Evolutionary conservation across 2,329 filamentous ascomycete species (phyloP), one percentile per base, ranked within the genome.

Genomic region (Arthrinium puccinioides): DNA sequence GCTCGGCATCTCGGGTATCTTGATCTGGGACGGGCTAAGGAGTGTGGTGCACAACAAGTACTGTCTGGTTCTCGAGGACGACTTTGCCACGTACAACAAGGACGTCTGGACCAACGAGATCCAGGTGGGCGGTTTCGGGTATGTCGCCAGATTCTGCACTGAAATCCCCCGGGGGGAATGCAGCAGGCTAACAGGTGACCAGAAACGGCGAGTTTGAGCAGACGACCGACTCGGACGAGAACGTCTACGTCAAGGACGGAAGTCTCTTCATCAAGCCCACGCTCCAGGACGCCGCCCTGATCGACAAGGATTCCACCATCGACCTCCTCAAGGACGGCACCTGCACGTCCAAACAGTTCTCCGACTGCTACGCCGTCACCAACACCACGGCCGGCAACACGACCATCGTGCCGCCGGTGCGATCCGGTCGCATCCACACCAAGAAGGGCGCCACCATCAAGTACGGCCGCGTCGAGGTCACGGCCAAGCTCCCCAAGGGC

Each of bases 121-220:
- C 6, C 76, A 87, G 49, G 66, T 87, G 21, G 84, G 83, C 32
- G 84, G 84, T 7, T 88, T 76, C 54, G 84, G 84, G 84, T 87
- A 67, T 56, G 80, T 64, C 15, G 13, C 14, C 23, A 24, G 9
- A 16, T 6, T 4, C n/a, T n/a, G n/a, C 9, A 16, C 15, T 9
- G 5, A 26, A 48, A 10, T 7, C 18, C 26, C 14, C 11, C 15
- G n/a, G n/a, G n/a, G n/a, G n/a, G 9, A 7, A 34, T 24, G 21
- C 13, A 32, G 9, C 4, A 23, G 20, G 21, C 32, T 31, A 14
- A 29, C 9, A 23, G 15, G 15, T 9, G 6, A 10, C 9, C 39
- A 82, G 87, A 39, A 90, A 92, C 47, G 85, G 85, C 33, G 76
- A 90, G 55, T 94, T 94, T 56, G 80, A 88, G 48, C 65, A 79